Evolutionary conservation across 345 rosid genomes (phyloP), one percentile per base, ranked within the genome.

Genomic region (Citrus mangshanensis): DNA sequence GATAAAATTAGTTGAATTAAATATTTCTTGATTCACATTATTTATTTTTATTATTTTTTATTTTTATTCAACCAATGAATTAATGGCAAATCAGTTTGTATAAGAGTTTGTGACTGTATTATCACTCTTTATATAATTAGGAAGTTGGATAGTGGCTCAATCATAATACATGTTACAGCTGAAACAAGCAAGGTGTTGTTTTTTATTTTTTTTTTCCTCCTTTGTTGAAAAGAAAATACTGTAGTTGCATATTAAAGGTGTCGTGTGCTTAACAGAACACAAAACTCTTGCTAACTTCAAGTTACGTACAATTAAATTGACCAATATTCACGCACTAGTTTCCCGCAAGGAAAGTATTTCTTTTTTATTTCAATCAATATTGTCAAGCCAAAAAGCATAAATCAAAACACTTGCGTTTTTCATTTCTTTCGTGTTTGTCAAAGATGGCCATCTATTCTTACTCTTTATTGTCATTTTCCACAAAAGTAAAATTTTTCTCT

Each of bases 401-500:
- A 32, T 37, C 21, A 65, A 65, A 65, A 18, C 51, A 46, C 51
- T 46, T 46, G 51, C 51, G 51, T 13, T 42, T 42, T 42, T 42
- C 49, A 42, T 42, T 42, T 12, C 49, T 42, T 42, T 42, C 9
- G 49, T 42, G 16, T 3, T 42, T 42, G 49, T 42, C 49, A 42
- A 46, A 46, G 18, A 46, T 60, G 62, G 56, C 73, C 70, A 58
- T 24, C 42, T 56, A 49, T 49, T 76, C 72, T 63, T 68, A 5
- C 62, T 63, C 60, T 42, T 24, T 69, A 14, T 34, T 55, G 49
- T 77, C 84, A 79, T 79, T 80, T 84, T 80, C 74, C 79, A 73
- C 78, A 24, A 78, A 84, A 82, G 79, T 66, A 63, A 61, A 67
- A 72, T 9, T 28, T 3, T 68, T 54, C 68, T 58, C 56, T 38